A percentile compares a stretch with the other conserved stretches of the same genome.
Conservation (phyloP, 345 rosid genomes). For the Hypericum androsaemum region DNA sequence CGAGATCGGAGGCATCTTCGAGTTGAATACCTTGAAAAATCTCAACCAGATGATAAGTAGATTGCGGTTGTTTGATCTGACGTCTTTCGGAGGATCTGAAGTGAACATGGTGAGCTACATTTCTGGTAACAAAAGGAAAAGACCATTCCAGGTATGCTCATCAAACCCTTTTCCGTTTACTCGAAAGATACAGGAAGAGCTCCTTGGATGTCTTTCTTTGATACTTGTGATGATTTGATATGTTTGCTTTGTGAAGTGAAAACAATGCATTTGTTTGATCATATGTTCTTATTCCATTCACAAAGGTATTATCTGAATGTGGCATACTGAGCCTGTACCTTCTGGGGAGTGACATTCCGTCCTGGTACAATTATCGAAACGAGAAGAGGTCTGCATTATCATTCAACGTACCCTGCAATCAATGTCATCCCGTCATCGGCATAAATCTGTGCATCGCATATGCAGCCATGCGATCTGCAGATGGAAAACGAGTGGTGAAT, state of each 20-base stretch:
- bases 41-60: constrained; percentile 1
- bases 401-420: constrained; percentile 2
- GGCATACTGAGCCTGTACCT: constrained; percentile 15
- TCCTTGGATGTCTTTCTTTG: no score
- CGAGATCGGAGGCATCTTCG: constrained; percentile 12
- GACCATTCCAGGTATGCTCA: constrained; percentile 12
- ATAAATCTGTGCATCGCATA: constrained; percentile 2
- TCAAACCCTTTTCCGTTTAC: not conserved
- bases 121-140: constrained; percentile 1
- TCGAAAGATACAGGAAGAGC: no score
- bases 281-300: not conserved
- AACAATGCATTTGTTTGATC: not conserved
- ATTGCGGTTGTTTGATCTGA: constrained; percentile 9
- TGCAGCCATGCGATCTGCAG: not conserved
- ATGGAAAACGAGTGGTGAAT: not conserved
- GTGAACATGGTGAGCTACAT: constrained; percentile 5
- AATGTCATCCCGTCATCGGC: constrained; percentile 5
- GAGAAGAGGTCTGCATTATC: constrained; percentile 2
- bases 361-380: constrained; percentile 8
- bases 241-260: no score
- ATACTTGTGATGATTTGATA: no score
- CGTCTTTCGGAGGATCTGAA: constrained; percentile 6
- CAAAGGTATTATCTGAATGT: constrained; percentile 13
- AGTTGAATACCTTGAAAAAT: constrained; percentile 10
- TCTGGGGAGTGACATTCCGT: constrained; percentile 13